Base-by-base conservation (phyloP, 768 basidiomycete genomes). In the Mycena sanguinolenta region DNA sequence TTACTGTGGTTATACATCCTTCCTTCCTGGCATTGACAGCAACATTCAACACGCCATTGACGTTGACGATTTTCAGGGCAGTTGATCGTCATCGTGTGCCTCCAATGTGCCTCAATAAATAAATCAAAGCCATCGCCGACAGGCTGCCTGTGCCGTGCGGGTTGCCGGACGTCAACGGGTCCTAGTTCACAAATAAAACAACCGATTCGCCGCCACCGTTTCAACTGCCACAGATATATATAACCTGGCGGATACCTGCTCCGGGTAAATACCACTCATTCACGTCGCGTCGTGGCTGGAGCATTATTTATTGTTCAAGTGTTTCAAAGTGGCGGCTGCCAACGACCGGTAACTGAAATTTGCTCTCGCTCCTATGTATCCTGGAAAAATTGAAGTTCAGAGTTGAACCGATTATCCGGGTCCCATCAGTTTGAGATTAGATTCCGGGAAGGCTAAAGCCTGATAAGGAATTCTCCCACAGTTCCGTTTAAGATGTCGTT, bases 401-500 rank as follows among this genome's bases (percentile, higher is more conserved):
- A 46, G 10, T 32, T 50, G 44, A 46, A 42, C 2, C 14, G 36
- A 23, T 34, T 34, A 34, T 34, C 21, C 65, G 53, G 58, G 36
- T 52, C 28, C 38, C 50, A 67, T 67, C 65, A 62, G 8, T 13
- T 12, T 9, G 14, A 23, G 66, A 69, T 69, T 63, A 69, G 67
- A 69, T 69, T 16, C 34, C 54, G 59, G 36, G 23, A 44, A 58
- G 30, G 34, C 21, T 50, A 63, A 69, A n/a, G n/a, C n/a, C 55
- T 50, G 67, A 68, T 68, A 62, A 57, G 9, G 14, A 16, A 63
- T 39, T 17, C 21, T 69, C 67, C 14, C 67, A 63, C 59, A 53
- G 17, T 2, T n/a, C 49, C 10, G 25, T 69, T 69, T 63, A 62
- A 38, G 61, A 69, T 55, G 16, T 30, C 50, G 39, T 39, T 39